Base-by-base conservation (phyloP, 2,329 filamentous ascomycete genomes). In the Lachnellula occidentalis region DNA sequence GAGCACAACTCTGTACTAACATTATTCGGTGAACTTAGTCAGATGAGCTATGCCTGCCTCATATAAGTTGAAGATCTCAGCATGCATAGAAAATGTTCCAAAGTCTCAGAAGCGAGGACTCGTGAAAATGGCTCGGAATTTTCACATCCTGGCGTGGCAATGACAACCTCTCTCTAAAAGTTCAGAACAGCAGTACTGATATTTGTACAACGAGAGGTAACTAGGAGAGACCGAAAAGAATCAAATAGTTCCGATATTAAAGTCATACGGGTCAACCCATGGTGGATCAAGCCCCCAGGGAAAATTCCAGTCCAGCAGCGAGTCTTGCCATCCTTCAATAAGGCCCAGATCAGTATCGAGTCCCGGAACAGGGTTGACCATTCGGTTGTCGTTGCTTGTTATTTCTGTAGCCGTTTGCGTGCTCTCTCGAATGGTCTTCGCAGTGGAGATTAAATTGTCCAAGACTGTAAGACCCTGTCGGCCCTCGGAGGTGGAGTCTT, bases 261-360 rank as follows among this genome's bases (percentile, higher is more conserved):
- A 43, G n/a, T 53, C 47, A 34, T 34, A 56, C 12, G 45, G 45
- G 12, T 50, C 46, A 24, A n/a, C 34, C 27, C 21, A 50, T 12
- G 43, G 34, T 43, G 50, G 45, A 34, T 56, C 54, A 31, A 52
- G 43, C 7, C 47, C 50, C 54, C 54, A 56, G 17, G 54, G 54
- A 46, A 56, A 48, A 34, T 47, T 56, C 54, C 54, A 53, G 14
- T 56, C 54, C 46, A 48, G 31, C 17, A 46, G 53, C 22, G 54
- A 43, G 49, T 53, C 50, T 7, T 53, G 45, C 50, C 37, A 41
- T 41, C 37, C 37, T 41, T 41, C 37, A 41, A 19, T 15, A 17
- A 41, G 17, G 15, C 9, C 37, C 9, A 19, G 17, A 19, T 41
- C 37, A 41, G 15, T 41, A 41, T 41, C 37, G 37, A 49, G 37